A percentile compares a stretch with the other conserved stretches of the same genome.
phyloP scores from a whole-genome alignment of 108 stramenopile genomes.

The Nitzschia palea region DNA sequence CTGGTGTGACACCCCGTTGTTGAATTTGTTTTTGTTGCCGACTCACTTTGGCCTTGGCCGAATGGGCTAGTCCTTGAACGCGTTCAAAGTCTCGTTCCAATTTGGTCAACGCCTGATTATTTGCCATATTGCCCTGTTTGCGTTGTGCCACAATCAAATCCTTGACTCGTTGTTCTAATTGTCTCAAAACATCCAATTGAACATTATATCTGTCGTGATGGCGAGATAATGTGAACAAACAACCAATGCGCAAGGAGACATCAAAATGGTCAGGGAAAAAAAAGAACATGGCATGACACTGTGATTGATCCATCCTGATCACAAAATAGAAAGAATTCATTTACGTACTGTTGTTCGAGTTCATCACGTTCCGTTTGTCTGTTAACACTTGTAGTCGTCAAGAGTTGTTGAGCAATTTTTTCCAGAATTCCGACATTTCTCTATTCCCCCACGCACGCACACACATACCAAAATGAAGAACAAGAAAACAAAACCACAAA shows the following conservation, averaged over 20 bases:
- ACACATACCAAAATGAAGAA: background rate
- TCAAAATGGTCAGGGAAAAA: background rate
- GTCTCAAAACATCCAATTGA: conserved; percentile 69
- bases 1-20: conserved; percentile 14
- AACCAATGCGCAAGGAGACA: background rate
- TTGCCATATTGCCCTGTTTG: conserved; percentile 12
- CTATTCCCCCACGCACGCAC: conserved; percentile 13
- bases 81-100: conserved; percentile 73
- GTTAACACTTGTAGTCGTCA: conserved; percentile 20
- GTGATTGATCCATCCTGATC: too few relatives aligned
- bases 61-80: conserved; percentile 34
- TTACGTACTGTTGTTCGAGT: conserved; percentile 67
- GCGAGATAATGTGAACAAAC: background rate
- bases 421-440: conserved; percentile 79
- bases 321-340: background rate
- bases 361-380: conserved; percentile 35
- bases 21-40: conserved; percentile 34
- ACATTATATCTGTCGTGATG: conserved; percentile 66
- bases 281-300: background rate
- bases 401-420: conserved; percentile 63
- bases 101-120: conserved; percentile 44
- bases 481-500: background rate
- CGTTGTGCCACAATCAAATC: conserved; percentile 40
- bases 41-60: conserved; percentile 15
- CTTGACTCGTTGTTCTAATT: conserved; percentile 61